Percentiles rank a stretch among this genome's conserved stretches.
These are phyloP conservation scores for Astrephomene gubernaculifera DNA, from an alignment of 139 green algal genomes.

Conservation along the genomic window DNA sequence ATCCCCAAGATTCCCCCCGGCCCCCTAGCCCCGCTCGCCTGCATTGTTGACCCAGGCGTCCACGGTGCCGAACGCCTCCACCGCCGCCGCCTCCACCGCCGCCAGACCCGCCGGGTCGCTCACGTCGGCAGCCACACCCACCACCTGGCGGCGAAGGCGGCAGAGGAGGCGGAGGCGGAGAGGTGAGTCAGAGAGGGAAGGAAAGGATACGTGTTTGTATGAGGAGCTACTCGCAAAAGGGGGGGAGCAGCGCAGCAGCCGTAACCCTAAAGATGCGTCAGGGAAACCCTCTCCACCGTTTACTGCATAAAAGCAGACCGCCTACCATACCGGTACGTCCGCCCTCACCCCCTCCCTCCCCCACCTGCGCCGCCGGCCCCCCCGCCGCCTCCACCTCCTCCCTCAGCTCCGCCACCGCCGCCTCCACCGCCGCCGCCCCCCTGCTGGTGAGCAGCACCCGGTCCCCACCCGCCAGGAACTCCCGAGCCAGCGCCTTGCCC, in stretches of 20 bases:
- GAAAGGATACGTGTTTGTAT: background rate
- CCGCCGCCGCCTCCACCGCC: conserved; percentile 49
- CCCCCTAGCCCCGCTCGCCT: too few relatives aligned
- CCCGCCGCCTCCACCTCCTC: conserved; percentile 55
- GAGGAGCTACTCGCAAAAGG: too few relatives aligned
- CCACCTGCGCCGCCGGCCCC: background rate
- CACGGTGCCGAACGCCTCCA: conserved; percentile 48
- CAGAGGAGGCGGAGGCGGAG: background rate
- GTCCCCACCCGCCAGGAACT: conserved; percentile 76
- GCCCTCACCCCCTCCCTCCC: background rate
- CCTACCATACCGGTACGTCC: too few relatives aligned
- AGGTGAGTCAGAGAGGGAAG: background rate
- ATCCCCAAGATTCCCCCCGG: too few relatives aligned
- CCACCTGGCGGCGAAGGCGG: conserved; percentile 10
- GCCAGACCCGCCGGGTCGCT: conserved; percentile 59
- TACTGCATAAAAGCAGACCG: too few relatives aligned
- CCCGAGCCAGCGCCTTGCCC: conserved; percentile 86
- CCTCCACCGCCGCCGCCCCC: conserved; percentile 35
- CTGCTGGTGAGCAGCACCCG: conserved; percentile 75
- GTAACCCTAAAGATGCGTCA: too few relatives aligned
- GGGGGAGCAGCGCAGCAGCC: too few relatives aligned
- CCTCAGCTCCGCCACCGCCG: conserved; percentile 24
- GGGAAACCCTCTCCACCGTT: too few relatives aligned
- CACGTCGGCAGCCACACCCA: conserved; percentile 77
- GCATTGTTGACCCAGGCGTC: conserved; percentile 94